Base-by-base conservation (phyloP, 805 yeast species). In the Yamadazyma sp. region DNA sequence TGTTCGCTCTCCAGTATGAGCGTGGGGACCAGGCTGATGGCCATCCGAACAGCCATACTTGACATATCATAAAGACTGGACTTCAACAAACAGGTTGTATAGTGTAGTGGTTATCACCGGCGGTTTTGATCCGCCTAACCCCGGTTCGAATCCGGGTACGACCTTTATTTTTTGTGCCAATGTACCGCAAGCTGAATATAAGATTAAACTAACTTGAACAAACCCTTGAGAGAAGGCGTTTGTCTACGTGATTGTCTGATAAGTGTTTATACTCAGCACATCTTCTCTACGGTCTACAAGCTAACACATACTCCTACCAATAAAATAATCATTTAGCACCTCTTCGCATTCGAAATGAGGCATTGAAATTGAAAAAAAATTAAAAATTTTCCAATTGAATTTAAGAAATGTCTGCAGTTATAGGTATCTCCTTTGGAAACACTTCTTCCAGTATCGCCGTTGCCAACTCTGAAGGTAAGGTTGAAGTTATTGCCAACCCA, bases 401-500 rank as follows among this genome's bases (percentile, higher is more conserved):
- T 21, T 17, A 21, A 32, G 16, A 16, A 31, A 44, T 42, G 46
- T 39, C 45, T 23, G 58, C 67, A 52, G 85, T 88, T 51, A 85
- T 93, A 64, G 99, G 99, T 67, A 78, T 93, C 61, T 82, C 96
- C 28, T 91, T 93, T 64, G 99, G 99, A 64, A 93, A 93, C 78
- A 84, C 95, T 33, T 79, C 95, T 44, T 84, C 97, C 34, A 86
- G 97, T 42, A 89, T 93, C 61, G 97, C 98, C 34, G 86, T 82
- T 55, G 84, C 90, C 50, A 68, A 75, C 45, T 64, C 71, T 49
- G 97, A 91, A 56, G 97, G 96, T 46, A 85, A 84, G 62, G 93
- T 88, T 47, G 97, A 93, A 59, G 95, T 93, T 50, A 91, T 93
- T 62, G 99, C 99, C 51, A 91, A 93, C 79, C 96, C 95, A 51